Percentiles rank a stretch among this genome's conserved stretches.
These are phyloP conservation scores for Neofusicoccum umdonicola DNA, from an alignment of 2,329 filamentous ascomycete genomes.

Conservation along the genomic window DNA sequence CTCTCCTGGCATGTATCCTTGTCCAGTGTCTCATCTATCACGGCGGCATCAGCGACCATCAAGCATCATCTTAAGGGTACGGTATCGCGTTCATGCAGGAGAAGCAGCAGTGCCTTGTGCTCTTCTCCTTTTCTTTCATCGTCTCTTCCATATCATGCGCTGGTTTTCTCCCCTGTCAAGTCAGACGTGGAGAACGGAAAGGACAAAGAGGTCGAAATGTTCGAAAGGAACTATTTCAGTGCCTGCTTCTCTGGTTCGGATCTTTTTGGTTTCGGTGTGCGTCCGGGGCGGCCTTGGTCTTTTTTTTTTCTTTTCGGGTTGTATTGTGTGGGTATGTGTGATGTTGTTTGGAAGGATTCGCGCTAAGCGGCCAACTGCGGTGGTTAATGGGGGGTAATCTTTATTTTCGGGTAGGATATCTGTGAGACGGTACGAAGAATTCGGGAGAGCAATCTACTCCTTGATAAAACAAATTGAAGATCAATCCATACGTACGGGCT, in stretches of 20 bases:
- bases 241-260: neutral
- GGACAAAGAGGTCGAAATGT: neutral
- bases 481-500: neutral
- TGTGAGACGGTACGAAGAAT: neutral
- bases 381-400: constrained; percentile 2
- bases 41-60: constrained; percentile 10
- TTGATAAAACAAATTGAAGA: neutral
- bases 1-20: neutral
- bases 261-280: neutral
- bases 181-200: neutral
- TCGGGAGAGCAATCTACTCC: neutral
- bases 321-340: neutral
- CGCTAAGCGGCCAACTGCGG: neutral
- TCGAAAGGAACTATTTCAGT: neutral
- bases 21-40: neutral
- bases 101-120: neutral
- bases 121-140: neutral
- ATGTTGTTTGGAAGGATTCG: neutral
- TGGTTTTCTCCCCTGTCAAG: neutral
- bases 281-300: neutral
- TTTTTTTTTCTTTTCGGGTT: neutral
- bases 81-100: neutral
- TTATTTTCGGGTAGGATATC: neutral
- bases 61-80: neutral
- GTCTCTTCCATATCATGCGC: neutral